These are phyloP conservation scores for Podospora sp. DNA, from an alignment of 495 filamentous ascomycete genomes.

Conservation along the genomic window DNA sequence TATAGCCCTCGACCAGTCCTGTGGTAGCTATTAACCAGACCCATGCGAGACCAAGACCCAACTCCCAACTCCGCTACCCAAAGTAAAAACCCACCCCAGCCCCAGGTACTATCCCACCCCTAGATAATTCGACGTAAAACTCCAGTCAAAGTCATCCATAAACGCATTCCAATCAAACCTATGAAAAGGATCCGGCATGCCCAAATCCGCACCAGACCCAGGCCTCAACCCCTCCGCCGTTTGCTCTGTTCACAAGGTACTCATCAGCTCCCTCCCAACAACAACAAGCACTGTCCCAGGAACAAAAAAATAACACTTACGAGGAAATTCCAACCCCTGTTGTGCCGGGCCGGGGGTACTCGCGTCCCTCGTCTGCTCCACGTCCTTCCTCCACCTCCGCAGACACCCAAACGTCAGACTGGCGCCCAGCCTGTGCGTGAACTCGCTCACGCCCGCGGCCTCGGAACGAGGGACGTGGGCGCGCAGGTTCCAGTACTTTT, in stretches of 20 bases:
- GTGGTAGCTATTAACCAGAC: not conserved
- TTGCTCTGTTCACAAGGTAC: not conserved
- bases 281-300: not conserved
- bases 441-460: slow-evolving; percentile 30
- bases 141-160: slow-evolving; percentile 52
- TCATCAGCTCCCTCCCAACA: not conserved
- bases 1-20: too few species aligned
- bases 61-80: too few species aligned
- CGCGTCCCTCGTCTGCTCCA: slow-evolving; percentile 31
- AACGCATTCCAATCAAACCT: slow-evolving; percentile 48
- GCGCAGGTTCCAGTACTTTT: slow-evolving; percentile 37
- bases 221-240: slow-evolving; percentile 21
- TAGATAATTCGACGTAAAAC: slow-evolving; percentile 35
- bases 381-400: slow-evolving; percentile 42
- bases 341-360: slow-evolving; percentile 15
- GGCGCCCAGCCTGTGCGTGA: slow-evolving; percentile 41
- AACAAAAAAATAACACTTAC: slow-evolving; percentile 15
- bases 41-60: not conserved
- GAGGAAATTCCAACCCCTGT: slow-evolving; percentile 11
- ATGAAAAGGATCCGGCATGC: slow-evolving; percentile 36
- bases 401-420: slow-evolving; percentile 47
- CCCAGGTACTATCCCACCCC: not conserved
- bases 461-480: slow-evolving; percentile 21
- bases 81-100: too few species aligned
- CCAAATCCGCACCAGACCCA: slow-evolving; percentile 27